Base-by-base conservation (phyloP, 148 eudicot genomes). In the Dianthus caryophyllus region DNA sequence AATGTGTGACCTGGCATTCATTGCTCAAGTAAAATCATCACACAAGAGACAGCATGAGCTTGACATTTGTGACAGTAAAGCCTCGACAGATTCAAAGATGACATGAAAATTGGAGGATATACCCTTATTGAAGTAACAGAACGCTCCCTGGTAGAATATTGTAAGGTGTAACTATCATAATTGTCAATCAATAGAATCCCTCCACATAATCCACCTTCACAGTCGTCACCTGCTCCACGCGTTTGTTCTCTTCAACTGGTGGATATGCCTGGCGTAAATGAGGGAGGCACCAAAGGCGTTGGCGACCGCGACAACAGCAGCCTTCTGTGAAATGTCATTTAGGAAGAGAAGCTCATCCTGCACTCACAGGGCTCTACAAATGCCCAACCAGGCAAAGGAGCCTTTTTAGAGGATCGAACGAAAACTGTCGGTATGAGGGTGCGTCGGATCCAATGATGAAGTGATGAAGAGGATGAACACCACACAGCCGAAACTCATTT, bases 121-220 rank as follows among this genome's bases (percentile, higher is more conserved):
- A 95, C 99, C 79, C 61, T 89, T 93, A 76, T 90, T 95, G 47
- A 88, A n/a, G n/a, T 74, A 66, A 88, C 79, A 49, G 96, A 86
- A 68, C 90, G 77, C 79, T 95, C n/a, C 93, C 71, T 95, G 99
- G 71, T 83, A 95, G 70, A n/a, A 95, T 87, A 73, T 95, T 95
- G 78, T 83, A 95, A 0, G n/a, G 99, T 95, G 80, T 95, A 95
- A 76, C 99, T 95, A 78, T 90, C 99, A 52, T 95, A 95, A 73
- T 95, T 95, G 73, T 95, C 99, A 71, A 95, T 88, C 85, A 95
- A 74, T 82, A 95, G 73, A 39, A 97, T 95, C 76, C 91, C n/a
- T n/a, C 78, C 30, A 90, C 85, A 71, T 63, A 79, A 1, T 90
- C 79, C 68, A 82, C 57, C 79, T 82, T 87, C 75, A 38, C 44